Base-by-base conservation (phyloP, 331 rosid genomes). In the Stylosanthes scabra region DNA sequence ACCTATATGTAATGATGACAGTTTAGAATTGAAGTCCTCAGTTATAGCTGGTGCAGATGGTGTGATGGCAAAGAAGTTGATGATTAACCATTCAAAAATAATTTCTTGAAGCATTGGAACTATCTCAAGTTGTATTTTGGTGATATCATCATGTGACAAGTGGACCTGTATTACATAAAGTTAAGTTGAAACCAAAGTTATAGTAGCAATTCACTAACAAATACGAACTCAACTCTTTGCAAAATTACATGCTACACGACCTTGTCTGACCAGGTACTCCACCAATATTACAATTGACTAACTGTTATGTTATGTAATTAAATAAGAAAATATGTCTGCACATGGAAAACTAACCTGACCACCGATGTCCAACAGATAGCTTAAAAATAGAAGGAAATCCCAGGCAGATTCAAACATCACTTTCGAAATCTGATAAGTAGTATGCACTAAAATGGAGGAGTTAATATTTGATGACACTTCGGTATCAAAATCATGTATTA, bases 1-100 rank as follows among this genome's bases (percentile, higher is more conserved):
- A 94, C 99, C 99, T 72, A 94, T 83, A 62, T 94, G 99, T 81
- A 94, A 78, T 47, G 84, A 84, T 13, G 99, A 91, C 29, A 94
- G 93, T 76, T 87, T 93, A 63, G 88, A 88, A 76, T 89, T 90
- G 84, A 94, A 94, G 79, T 94, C 99, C 75, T 94, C 96, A 70
- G 86, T 57, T 57, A 76, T 79, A 70, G 92, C 88, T 45, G 91
- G 81, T 72, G 86, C 90, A 81, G 93, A 84, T 0, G 97, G 97
- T 45, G 97, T 87, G 78, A 81, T 84, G 46, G 96, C 80, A 78
- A 91, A 77, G 78, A 91, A 94, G 77, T 88, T 84, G 79, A 91
- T 66, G 61, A 87, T 76, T 81, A 88, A 85, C 97, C 97, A 94
- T 75, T 94, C 99, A 75, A 78, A 89, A 81, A 91, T 86, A 49